These are phyloP conservation scores for Clarireedia monteithiana DNA, from an alignment of 2,329 filamentous ascomycete genomes.

Conservation along the genomic window DNA sequence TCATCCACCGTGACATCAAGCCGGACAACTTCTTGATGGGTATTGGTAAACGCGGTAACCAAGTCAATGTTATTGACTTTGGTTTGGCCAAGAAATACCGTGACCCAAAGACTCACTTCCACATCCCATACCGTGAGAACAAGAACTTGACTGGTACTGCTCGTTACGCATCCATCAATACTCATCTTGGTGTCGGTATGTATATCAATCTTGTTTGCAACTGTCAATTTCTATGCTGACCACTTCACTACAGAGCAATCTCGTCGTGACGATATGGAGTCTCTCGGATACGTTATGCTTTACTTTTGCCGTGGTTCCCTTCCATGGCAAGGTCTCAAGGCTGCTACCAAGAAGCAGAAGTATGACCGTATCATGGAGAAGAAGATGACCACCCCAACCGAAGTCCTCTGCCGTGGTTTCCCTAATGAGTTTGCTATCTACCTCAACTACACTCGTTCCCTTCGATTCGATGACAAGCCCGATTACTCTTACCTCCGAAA, in stretches of 20 bases:
- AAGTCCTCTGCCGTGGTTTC: slow-evolving; percentile 93
- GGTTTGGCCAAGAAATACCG: slow-evolving; percentile 99
- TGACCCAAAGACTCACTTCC: slow-evolving; percentile 97
- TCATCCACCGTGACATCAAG: slow-evolving; percentile 99
- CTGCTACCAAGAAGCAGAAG: slow-evolving; percentile 84
- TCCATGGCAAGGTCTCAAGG: slow-evolving; percentile 67
- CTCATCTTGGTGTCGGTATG: slow-evolving; percentile 85
- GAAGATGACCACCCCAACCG: slow-evolving; percentile 96
- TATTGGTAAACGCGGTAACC: slow-evolving; percentile 88
- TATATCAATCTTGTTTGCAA: slow-evolving; percentile 19
- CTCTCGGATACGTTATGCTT: slow-evolving; percentile 68
- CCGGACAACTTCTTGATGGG: slow-evolving; percentile 99
- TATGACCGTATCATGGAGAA: slow-evolving; percentile 99
- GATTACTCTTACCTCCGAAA: slow-evolving; percentile 98
- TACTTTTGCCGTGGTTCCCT: slow-evolving; percentile 66
- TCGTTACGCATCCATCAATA: slow-evolving; percentile 99
- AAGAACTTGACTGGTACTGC: slow-evolving; percentile 96
- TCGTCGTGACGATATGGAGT: slow-evolving; percentile 90
- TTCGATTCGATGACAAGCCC: slow-evolving; percentile 96
- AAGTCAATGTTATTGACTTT: slow-evolving; percentile 98
- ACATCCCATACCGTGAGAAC: slow-evolving; percentile 94
- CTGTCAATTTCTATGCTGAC: slow-evolving; percentile 15
- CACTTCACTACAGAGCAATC: slow-evolving; percentile 84
- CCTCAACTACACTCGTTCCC: slow-evolving; percentile 90
- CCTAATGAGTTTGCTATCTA: slow-evolving; percentile 98